phyloP scores from a whole-genome alignment of 371 early-diverging fungal species.

The Rhizopus delemar region DNA sequence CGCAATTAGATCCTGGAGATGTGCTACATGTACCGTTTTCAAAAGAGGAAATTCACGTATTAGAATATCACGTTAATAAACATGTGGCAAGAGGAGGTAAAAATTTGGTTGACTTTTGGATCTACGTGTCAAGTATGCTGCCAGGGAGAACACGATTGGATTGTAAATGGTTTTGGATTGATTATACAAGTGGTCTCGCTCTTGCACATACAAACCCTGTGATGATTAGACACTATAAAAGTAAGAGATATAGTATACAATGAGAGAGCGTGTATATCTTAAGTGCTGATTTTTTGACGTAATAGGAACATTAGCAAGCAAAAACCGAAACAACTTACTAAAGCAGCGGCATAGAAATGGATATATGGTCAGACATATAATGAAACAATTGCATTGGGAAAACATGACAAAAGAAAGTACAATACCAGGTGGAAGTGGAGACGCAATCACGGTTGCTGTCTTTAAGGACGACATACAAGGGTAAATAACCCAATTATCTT shows the following conservation, averaged over 20 bases:
- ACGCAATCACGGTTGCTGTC: slow-evolving; percentile 33
- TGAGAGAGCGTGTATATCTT: background rate
- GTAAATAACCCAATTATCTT: slow-evolving; percentile 4
- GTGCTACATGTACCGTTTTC: slow-evolving; percentile 43
- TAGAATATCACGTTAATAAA: slow-evolving; percentile 4
- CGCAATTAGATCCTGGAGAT: slow-evolving; percentile 36
- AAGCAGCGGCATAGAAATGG: background rate
- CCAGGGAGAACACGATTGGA: slow-evolving; percentile 35
- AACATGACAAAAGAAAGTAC: slow-evolving; percentile 22
- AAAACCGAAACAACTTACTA: background rate
- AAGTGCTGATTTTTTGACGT: background rate
- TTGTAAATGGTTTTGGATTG: slow-evolving; percentile 31
- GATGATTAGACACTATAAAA: slow-evolving; percentile 21
- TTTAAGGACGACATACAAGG: slow-evolving; percentile 16
- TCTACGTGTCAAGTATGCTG: slow-evolving; percentile 21
- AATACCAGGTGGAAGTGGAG: slow-evolving; percentile 45
- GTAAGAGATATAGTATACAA: slow-evolving; percentile 8
- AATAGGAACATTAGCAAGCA: background rate
- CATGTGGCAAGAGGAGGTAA: background rate
- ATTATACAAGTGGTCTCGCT: slow-evolving; percentile 11
- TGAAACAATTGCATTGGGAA: slow-evolving; percentile 17
- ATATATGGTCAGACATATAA: background rate
- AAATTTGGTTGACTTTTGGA: slow-evolving; percentile 21
- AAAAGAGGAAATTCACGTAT: background rate
- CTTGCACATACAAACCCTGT: slow-evolving; percentile 10